phyloP scores from a whole-genome alignment of 495 filamentous ascomycete genomes.

The Glarea lozoyensis region DNA sequence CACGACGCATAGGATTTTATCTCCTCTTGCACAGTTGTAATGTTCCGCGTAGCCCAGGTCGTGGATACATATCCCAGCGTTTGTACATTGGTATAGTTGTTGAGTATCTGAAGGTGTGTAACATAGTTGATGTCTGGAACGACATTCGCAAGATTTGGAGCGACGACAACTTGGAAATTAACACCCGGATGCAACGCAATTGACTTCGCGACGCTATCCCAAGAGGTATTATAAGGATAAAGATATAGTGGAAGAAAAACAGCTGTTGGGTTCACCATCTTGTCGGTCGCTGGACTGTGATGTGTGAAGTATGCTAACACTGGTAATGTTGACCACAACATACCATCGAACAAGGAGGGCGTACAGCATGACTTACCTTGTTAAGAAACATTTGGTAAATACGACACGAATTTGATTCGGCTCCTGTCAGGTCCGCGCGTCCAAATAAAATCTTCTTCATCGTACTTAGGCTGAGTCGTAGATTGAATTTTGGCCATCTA shows the following conservation, averaged over 20 bases:
- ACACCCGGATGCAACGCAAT: slow-evolving; percentile 4
- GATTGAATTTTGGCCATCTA: too few species aligned
- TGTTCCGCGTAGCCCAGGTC: slow-evolving; percentile 4
- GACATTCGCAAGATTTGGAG: slow-evolving; percentile 3
- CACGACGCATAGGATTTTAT: slow-evolving; percentile 9
- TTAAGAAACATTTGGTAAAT: too few species aligned
- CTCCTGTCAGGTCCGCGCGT: too few species aligned
- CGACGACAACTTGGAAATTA: slow-evolving; percentile 9
- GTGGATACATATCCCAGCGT: slow-evolving; percentile 9
- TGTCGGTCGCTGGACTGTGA: slow-evolving; percentile 1
- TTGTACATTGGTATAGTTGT: slow-evolving; percentile 8
- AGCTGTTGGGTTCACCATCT: slow-evolving; percentile 8
- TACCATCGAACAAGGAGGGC: too few species aligned
- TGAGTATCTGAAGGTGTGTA: not conserved
- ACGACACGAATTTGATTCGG: too few species aligned
- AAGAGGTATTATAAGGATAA: slow-evolving; percentile 11
- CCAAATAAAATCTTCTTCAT: too few species aligned
- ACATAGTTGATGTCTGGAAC: slow-evolving; percentile 9
- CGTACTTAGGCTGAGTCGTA: too few species aligned
- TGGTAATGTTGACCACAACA: too few species aligned
- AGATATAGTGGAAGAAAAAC: slow-evolving; percentile 14
- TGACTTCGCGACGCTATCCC: slow-evolving; percentile 3
- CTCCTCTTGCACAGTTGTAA: slow-evolving; percentile 1
- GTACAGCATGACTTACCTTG: too few species aligned
- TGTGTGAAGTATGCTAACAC: too few species aligned